Evolutionary conservation across 805 yeast genomes (phyloP).

Genomic region (Wickerhamiella sorbophila): DNA sequence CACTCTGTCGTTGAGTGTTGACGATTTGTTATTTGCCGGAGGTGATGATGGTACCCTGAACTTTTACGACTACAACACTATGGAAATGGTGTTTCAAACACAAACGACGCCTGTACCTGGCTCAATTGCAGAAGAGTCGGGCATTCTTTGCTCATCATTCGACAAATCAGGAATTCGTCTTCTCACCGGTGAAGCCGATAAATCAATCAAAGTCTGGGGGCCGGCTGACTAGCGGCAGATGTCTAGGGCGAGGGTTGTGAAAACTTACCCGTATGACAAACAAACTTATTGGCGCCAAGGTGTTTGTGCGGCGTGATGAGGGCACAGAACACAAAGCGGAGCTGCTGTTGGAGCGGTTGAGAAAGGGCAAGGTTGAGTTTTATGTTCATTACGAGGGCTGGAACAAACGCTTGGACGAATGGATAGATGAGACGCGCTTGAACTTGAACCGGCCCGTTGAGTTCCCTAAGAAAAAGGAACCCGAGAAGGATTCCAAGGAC

Average conservation of each 20-base stretch:
- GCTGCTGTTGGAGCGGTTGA: conserved; percentile 56
- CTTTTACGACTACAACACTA: conserved; percentile 65
- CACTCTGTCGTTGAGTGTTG: conserved; percentile 49
- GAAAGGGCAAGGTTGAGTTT: conserved; percentile 64
- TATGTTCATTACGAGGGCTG: conserved; percentile 91
- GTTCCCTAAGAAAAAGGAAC: conserved; percentile 42
- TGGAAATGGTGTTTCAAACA: conserved; percentile 41
- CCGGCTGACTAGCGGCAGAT: neutral
- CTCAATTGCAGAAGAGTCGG: conserved; percentile 47
- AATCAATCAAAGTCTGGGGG: conserved; percentile 47
- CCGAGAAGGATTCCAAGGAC: conserved; percentile 17
- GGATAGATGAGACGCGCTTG: conserved; percentile 65
- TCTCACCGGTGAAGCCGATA: conserved; percentile 84
- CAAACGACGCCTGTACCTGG: conserved; percentile 53
- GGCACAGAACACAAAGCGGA: conserved; percentile 55
- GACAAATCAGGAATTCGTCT: conserved; percentile 70
- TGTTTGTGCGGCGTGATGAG: conserved; percentile 63
- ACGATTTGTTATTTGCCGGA: conserved; percentile 61
- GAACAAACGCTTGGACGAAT: conserved; percentile 93
- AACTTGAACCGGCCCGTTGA: conserved; percentile 57
- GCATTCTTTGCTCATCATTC: conserved; percentile 57
- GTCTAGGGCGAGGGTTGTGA: neutral
- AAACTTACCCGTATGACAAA: neutral
- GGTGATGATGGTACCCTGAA: conserved; percentile 69
- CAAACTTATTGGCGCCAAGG: conserved; percentile 55